Evolutionary conservation across 768 basidiomycete species (phyloP), one percentile per base, ranked within the genome.

Genomic region (Phaeolepiota aurea): DNA sequence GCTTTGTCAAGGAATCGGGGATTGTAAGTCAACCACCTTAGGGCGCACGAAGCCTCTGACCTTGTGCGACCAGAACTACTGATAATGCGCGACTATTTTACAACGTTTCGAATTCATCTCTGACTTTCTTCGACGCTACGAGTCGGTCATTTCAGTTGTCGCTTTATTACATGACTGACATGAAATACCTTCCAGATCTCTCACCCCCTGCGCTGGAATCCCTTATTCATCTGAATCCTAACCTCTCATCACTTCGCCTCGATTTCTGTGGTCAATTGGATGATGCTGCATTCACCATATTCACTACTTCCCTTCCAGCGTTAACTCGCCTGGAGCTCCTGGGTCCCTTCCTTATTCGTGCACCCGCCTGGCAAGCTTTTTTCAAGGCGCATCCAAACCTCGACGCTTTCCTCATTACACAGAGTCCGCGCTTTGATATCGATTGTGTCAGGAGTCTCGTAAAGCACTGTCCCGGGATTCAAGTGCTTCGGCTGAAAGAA

Each of bases 51-150:
- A n/a, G n/a, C n/a, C n/a, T n/a, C n/a, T n/a, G n/a, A n/a, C n/a
- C n/a, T n/a, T n/a, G n/a, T n/a, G n/a, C 23, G 45, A 37, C 37
- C 42, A 90, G 91, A 44, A 92, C 82, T 0, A 58, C 76, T 0
- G 76, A 89, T 44, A 96, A 91, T 44, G 87, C 76, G 0, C 73
- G 70, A 16, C 64, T 99, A 9, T 97, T 99, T 63, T 93, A 96
- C 54, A 81, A 81, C 43, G 64, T 76, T 1, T 61, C 74, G 16
- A 84, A 91, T 47, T 68, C 69, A 3, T 69, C 63, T 5, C 65
- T 99, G 22, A 76, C 71, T 0, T 61, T 99, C 28, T 93, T 88
- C 52, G 96, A 99, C 61, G 85, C 81, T 31, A 96, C 94, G 0
- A 82, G 91, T 94, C 56, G 48, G 85, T 34, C 11, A 5, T 9